phyloP scores from a whole-genome alignment of 768 basidiomycete genomes.

The Tricholoma saponaceum region DNA sequence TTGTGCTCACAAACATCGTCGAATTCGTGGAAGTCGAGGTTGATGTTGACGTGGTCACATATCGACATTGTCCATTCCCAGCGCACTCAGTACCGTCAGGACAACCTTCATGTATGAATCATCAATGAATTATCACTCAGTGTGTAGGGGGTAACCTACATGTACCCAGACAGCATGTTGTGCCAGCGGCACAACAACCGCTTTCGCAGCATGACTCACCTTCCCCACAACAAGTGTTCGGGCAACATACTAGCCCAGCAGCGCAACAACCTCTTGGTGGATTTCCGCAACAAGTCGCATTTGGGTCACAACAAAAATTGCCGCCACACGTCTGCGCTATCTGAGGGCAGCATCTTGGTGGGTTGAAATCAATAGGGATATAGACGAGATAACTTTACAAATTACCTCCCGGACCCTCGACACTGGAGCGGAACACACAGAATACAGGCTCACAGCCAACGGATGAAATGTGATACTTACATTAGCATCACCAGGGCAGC shows the following conservation, averaged over 20 bases:
- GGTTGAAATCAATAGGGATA: neutral
- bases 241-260: neutral
- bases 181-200: neutral
- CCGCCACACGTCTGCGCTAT: neutral
- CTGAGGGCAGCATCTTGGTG: neutral
- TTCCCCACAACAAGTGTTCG: neutral
- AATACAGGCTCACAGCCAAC: neutral
- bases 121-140: neutral
- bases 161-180: neutral
- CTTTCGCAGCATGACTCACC: neutral
- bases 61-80: neutral
- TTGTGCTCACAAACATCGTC: neutral
- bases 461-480: neutral
- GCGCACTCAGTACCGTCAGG: neutral
- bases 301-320: neutral
- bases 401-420: neutral
- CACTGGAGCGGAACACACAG: neutral
- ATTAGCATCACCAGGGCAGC: neutral
- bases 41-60: neutral
- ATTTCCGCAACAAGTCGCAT: neutral
- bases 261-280: neutral
- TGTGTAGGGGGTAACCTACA: neutral
- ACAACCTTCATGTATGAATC: neutral
- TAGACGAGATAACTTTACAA: neutral
- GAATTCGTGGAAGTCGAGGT: neutral